A percentile compares a stretch with the other conserved stretches of the same genome.
phyloP scores from a whole-genome alignment of 179 eudicot genomes.

The Silene vulgaris region DNA sequence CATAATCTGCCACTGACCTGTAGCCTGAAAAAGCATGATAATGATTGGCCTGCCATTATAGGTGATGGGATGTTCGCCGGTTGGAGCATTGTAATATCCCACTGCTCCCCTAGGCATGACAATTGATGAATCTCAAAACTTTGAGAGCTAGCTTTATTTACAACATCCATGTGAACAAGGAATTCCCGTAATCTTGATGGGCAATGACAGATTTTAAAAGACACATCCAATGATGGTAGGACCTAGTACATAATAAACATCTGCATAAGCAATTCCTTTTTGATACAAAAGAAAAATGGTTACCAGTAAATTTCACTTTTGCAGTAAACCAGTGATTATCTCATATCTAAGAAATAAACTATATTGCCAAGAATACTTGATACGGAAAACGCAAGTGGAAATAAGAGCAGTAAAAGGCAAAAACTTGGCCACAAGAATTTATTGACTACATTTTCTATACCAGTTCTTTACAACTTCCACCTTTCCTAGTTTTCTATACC shows the following conservation, averaged over 20 bases:
- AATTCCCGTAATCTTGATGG: constrained; percentile 71
- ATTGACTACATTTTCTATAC: background rate
- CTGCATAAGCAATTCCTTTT: constrained; percentile 10
- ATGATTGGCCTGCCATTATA: constrained; percentile 71
- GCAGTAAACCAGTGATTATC: background rate
- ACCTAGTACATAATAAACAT: constrained; percentile 41
- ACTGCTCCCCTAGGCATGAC: constrained; percentile 66
- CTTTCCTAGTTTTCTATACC: background rate
- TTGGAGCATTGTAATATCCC: constrained; percentile 71
- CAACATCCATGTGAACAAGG: constrained; percentile 76
- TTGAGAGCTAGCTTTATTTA: constrained; percentile 68
- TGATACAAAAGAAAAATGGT: background rate
- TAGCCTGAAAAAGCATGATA: constrained; percentile 80
- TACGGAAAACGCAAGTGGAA: background rate
- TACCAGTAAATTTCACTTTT: background rate
- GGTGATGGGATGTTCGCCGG: constrained; percentile 56
- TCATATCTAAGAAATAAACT: background rate
- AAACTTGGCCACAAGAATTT: background rate
- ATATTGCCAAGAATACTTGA: background rate
- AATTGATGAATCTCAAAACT: constrained; percentile 75
- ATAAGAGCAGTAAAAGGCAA: background rate
- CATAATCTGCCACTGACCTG: constrained; percentile 51
- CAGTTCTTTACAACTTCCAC: background rate
- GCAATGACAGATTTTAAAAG: constrained; percentile 62
- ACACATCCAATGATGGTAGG: constrained; percentile 78